Evolutionary conservation across 495 filamentous ascomycete species (phyloP).

Genomic region (Bombardia bombarda): DNA sequence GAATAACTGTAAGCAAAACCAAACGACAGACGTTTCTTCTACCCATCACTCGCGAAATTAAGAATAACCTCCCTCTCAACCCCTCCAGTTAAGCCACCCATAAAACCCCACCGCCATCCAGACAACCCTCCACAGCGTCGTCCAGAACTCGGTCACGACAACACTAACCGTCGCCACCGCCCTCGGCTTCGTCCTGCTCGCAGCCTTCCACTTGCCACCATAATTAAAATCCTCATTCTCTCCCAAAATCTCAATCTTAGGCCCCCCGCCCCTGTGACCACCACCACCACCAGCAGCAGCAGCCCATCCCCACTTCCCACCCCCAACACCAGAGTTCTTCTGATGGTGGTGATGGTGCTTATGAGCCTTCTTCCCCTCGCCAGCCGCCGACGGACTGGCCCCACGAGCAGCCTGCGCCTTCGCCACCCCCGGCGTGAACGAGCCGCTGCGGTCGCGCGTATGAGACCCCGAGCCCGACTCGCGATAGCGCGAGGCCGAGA

Average conservation of each 20-base stretch:
- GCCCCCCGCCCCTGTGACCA: constrained; percentile 20
- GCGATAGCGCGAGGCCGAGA: constrained; percentile 15
- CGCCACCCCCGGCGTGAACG: constrained; percentile 2
- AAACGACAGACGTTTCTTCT: too few species aligned
- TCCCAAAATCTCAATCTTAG: constrained; percentile 35
- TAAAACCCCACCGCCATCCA: constrained; percentile 40
- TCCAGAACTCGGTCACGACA: constrained; percentile 36
- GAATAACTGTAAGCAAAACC: neutral
- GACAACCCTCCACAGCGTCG: constrained; percentile 30
- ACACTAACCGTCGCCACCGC: constrained; percentile 15
- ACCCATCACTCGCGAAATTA: too few species aligned
- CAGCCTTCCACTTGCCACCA: constrained; percentile 25
- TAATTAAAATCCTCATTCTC: constrained; percentile 27
- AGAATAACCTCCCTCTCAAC: constrained; percentile 17
- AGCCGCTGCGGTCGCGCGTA: constrained; percentile 17
- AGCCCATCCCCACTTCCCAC: constrained; percentile 30
- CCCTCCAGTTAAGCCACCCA: constrained; percentile 30
- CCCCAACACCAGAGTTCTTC: constrained; percentile 1
- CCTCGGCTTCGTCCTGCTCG: neutral
- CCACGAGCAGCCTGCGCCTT: constrained; percentile 5
- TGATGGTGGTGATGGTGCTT: constrained; percentile 4
- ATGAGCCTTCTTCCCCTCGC: constrained; percentile 9
- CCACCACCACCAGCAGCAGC: too few species aligned
- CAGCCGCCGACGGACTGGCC: neutral
- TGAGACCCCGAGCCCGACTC: constrained; percentile 8